These are phyloP conservation scores for Fusarium begoniae DNA, from an alignment of 2,329 filamentous ascomycete genomes.

Conservation along the genomic window DNA sequence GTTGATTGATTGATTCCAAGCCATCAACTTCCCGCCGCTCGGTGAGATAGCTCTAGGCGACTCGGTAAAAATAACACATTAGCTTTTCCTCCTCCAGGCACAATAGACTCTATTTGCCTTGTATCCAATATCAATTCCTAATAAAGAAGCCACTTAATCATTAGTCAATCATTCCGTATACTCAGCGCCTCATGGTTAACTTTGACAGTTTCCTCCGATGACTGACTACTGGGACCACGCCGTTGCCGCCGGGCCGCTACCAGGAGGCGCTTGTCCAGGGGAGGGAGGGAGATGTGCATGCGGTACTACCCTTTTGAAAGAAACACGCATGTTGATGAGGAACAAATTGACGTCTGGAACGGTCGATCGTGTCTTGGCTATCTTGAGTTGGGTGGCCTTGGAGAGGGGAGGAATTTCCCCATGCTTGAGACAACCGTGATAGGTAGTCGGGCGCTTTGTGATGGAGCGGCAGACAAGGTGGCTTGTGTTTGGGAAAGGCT, in stretches of 20 bases:
- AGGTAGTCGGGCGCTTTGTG: background rate
- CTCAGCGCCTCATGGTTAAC: background rate
- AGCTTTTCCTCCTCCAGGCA: no score
- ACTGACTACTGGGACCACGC: constrained; percentile 3
- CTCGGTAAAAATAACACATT: no score
- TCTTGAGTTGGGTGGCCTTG: background rate
- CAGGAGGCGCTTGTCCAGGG: background rate
- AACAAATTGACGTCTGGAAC: background rate
- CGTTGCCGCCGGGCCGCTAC: constrained; percentile 26
- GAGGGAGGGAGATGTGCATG: background rate
- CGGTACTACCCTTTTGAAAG: background rate
- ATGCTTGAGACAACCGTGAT: background rate
- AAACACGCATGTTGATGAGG: background rate
- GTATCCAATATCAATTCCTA: no score
- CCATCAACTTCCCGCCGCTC: no score
- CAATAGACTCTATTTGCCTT: no score
- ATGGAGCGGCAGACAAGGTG: background rate
- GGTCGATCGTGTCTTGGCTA: background rate
- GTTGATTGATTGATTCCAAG: background rate
- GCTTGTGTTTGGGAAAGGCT: background rate
- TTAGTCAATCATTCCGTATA: no score
- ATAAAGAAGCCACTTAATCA: no score
- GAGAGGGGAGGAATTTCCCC: background rate
- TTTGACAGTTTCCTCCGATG: background rate
- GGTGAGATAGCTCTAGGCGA: no score